Evolutionary conservation across 2,329 filamentous ascomycete genomes (phyloP).

Genomic region (Orbilia oligospora): DNA sequence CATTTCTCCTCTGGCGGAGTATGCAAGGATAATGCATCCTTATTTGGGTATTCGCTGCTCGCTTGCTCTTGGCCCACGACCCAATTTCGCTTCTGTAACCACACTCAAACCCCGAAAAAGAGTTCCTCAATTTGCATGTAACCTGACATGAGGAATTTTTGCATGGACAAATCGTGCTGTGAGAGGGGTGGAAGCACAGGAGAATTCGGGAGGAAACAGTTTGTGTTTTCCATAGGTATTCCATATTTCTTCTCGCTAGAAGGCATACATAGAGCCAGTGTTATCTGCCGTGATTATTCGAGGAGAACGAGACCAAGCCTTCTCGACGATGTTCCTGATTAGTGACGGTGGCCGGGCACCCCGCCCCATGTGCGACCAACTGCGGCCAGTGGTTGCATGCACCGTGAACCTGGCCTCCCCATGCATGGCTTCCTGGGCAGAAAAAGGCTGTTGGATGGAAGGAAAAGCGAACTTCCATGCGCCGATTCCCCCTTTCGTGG

Average conservation of each 20-base stretch:
- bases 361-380: conserved; percentile 49
- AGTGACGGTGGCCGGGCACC: conserved; percentile 41
- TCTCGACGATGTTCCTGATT: conserved; percentile 41
- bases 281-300: conserved; percentile 26
- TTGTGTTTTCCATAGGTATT: conserved; percentile 45
- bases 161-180: conserved; percentile 59
- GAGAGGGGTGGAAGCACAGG: conserved; percentile 59
- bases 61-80: conserved; percentile 39
- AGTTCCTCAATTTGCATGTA: conserved; percentile 61
- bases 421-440: conserved; percentile 53
- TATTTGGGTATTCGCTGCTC: conserved; percentile 38
- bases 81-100: conserved; percentile 61
- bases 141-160: conserved; percentile 56
- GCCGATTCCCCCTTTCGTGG: conserved; percentile 60
- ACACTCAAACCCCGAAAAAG: conserved; percentile 54
- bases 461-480: conserved; percentile 58
- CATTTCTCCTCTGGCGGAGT: conserved; percentile 28
- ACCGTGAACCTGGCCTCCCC: conserved; percentile 46
- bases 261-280: conserved; percentile 10
- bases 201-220: conserved; percentile 37
- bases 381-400: conserved; percentile 52
- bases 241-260: conserved; percentile 16
- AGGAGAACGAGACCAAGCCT: conserved; percentile 21
- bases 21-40: conserved; percentile 45
- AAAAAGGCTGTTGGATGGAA: conserved; percentile 59